phyloP scores from a whole-genome alignment of 768 basidiomycete genomes.

The Tulasnella calospora region DNA sequence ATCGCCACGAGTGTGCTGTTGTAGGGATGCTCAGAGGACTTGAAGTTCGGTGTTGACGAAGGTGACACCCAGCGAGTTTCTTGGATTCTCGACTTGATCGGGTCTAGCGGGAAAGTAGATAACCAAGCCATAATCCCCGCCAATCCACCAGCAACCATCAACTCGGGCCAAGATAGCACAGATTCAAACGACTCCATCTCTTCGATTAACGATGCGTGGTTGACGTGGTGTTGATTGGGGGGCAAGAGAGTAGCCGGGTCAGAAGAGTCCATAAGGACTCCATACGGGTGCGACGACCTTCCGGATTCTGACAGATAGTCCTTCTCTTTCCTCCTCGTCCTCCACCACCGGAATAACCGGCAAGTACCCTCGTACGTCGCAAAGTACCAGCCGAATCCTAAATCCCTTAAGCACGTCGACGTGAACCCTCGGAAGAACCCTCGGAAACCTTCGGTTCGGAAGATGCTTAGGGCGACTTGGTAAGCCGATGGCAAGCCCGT shows the following conservation, averaged over 20 bases:
- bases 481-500: slow-evolving; percentile 42
- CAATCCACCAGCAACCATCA: slow-evolving; percentile 67
- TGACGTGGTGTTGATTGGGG: slow-evolving; percentile 20
- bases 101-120: slow-evolving; percentile 80
- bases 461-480: slow-evolving; percentile 53
- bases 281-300: too few relatives aligned
- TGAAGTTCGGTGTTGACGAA: slow-evolving; percentile 1
- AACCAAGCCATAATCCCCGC: slow-evolving; percentile 78
- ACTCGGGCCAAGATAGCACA: slow-evolving; percentile 48
- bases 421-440: slow-evolving; percentile 75
- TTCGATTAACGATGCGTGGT: slow-evolving; percentile 40
- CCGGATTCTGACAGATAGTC: background rate
- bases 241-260: background rate
- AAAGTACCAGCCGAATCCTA: slow-evolving; percentile 85
- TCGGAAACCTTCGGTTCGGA: slow-evolving; percentile 50
- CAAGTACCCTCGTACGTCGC: slow-evolving; percentile 63
- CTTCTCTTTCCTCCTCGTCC: slow-evolving; percentile 3
- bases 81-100: slow-evolving; percentile 87
- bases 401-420: slow-evolving; percentile 70
- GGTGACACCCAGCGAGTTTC: slow-evolving; percentile 35
- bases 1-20: slow-evolving; percentile 52
- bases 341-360: slow-evolving; percentile 42
- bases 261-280: slow-evolving; percentile 24
- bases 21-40: slow-evolving; percentile 47
- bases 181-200: slow-evolving; percentile 39